Evolutionary conservation across 495 filamentous ascomycete genomes (phyloP).

Genomic region (Aspergillus incahuasiensis): DNA sequence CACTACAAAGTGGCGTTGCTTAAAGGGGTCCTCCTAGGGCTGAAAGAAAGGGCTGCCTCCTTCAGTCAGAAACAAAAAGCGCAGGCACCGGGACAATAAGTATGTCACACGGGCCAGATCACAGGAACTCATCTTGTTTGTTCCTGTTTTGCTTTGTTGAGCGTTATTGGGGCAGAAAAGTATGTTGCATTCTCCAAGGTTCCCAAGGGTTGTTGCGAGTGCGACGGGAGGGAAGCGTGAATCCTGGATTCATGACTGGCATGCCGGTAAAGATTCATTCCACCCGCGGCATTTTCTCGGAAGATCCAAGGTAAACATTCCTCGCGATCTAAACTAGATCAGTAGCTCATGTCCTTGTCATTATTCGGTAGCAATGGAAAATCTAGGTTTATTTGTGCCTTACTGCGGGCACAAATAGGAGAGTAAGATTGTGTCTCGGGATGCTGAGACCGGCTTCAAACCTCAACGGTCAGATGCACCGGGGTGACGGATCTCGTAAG

Average conservation of each 20-base stretch:
- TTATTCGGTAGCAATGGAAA: not conserved
- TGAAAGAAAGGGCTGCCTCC: not conserved
- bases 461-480: not conserved
- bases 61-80: not conserved
- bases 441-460: not conserved
- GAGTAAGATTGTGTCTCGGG: not conserved
- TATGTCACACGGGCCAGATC: not conserved
- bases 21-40: not conserved
- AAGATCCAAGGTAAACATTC: not conserved
- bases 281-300: not conserved
- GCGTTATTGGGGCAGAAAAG: not conserved
- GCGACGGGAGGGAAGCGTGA: not conserved
- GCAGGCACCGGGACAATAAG: not conserved
- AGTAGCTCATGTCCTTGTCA: not conserved
- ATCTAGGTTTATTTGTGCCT: not conserved
- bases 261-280: conserved; percentile 7
- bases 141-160: not conserved
- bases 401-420: too few species aligned
- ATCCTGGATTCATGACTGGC: not conserved
- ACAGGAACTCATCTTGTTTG: not conserved
- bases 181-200: conserved; percentile 2
- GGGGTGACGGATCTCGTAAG: not conserved
- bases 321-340: not conserved
- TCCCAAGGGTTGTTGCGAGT: not conserved
- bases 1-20: not conserved